These are phyloP conservation scores for Chalciporus chontae DNA, from an alignment of 768 basidiomycete species.

Conservation along the genomic window DNA sequence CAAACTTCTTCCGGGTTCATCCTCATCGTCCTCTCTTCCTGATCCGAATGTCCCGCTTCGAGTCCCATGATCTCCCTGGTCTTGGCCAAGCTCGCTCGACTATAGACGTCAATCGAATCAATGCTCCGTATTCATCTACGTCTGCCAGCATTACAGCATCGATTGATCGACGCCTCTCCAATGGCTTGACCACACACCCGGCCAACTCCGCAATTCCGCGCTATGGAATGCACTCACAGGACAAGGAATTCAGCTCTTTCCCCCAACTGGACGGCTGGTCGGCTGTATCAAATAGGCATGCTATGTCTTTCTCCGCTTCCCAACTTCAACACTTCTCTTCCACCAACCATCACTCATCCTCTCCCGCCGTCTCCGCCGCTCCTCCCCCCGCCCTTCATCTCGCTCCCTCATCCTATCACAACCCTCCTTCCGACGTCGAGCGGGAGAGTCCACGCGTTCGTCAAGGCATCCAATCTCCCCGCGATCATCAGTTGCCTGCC, in stretches of 20 bases:
- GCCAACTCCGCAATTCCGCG: constrained; percentile 31
- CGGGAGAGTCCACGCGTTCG: constrained; percentile 14
- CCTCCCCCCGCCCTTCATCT: constrained; percentile 21
- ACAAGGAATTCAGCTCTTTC: constrained; percentile 34
- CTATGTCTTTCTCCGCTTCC: constrained; percentile 20
- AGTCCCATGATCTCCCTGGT: constrained; percentile 39
- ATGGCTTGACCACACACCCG: constrained; percentile 13
- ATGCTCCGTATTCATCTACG: constrained; percentile 9
- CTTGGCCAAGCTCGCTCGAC: constrained; percentile 25
- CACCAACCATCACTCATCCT: constrained; percentile 45
- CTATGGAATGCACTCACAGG: constrained; percentile 34
- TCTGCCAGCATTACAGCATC: constrained; percentile 7
- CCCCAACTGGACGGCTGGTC: constrained; percentile 30
- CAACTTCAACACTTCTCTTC: constrained; percentile 32
- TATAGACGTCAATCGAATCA: constrained; percentile 30
- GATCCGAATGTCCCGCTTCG: constrained; percentile 42
- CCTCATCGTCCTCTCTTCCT: background rate
- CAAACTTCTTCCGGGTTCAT: constrained; percentile 1
- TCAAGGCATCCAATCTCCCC: constrained; percentile 15
- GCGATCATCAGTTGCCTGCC: constrained; percentile 12
- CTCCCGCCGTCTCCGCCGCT: constrained; percentile 30
- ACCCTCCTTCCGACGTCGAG: constrained; percentile 20
- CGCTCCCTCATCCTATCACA: constrained; percentile 17
- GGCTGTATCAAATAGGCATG: constrained; percentile 33
- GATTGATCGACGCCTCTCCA: constrained; percentile 23